Conservation (phyloP, 2,329 filamentous ascomycete species). For the Colletotrichum sp. region DNA sequence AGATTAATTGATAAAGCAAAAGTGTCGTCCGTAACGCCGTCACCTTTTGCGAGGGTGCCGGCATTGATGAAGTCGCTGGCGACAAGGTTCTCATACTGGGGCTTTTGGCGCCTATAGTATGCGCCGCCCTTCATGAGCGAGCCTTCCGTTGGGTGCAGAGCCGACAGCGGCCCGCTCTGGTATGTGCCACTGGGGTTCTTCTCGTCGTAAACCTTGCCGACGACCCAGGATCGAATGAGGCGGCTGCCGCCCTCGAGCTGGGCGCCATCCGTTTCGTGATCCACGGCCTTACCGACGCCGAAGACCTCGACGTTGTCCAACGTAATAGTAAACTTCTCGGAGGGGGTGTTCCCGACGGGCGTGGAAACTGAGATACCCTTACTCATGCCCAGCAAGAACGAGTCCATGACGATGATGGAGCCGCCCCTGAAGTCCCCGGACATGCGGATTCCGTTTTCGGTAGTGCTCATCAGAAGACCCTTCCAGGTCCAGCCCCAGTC, state of each 20-base stretch:
- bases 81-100: neutral
- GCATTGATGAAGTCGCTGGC: neutral
- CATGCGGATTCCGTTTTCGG: neutral
- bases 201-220: neutral
- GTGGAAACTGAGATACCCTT: neutral
- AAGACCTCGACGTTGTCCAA: neutral
- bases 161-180: neutral
- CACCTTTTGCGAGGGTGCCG: conserved; percentile 34
- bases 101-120: neutral
- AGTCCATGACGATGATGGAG: neutral
- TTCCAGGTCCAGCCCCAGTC: conserved; percentile 70
- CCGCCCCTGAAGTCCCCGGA: neutral
- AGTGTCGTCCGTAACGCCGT: conserved; percentile 61
- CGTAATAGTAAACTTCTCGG: neutral
- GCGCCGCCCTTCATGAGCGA: neutral
- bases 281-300: neutral
- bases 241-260: neutral
- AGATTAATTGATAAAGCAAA: conserved; percentile 1
- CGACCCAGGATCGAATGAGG: neutral
- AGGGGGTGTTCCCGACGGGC: neutral
- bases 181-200: neutral
- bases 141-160: neutral
- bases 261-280: neutral
- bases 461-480: neutral
- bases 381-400: neutral